Evolutionary conservation across 2,329 filamentous ascomycete species (phyloP).

Genomic region (Aspergillus glaucus): DNA sequence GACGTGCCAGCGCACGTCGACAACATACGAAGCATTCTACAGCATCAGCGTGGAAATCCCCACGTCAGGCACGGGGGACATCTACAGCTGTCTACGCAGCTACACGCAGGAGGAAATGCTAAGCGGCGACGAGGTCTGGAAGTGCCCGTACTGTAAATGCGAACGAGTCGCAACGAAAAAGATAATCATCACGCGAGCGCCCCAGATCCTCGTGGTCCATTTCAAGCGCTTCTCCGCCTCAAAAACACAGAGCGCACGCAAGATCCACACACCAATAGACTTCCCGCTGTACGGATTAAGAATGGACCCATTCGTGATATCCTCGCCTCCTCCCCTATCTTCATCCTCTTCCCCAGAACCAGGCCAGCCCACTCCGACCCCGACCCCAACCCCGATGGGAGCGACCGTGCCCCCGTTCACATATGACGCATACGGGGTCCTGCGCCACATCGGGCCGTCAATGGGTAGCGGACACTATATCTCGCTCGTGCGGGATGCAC

Average conservation of each 20-base stretch:
- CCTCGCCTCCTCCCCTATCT: constrained; percentile 33
- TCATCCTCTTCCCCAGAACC: constrained; percentile 48
- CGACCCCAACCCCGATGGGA: constrained; percentile 3
- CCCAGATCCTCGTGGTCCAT: constrained; percentile 70
- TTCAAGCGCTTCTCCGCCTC: constrained; percentile 64
- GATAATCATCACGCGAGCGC: constrained; percentile 69
- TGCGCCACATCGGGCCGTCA: constrained; percentile 65
- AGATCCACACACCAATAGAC: constrained; percentile 64
- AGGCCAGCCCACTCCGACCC: constrained; percentile 44
- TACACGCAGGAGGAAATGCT: constrained; percentile 64
- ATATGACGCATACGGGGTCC: constrained; percentile 83
- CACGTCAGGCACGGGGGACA: constrained; percentile 51
- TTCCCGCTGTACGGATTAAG: constrained; percentile 70
- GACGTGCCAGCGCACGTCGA: constrained; percentile 57
- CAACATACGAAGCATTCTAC: constrained; percentile 65
- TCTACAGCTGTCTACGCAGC: constrained; percentile 63
- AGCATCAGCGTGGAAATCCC: constrained; percentile 66
- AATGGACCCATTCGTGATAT: constrained; percentile 55
- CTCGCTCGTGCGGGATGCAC: constrained; percentile 58
- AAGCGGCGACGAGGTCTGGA: constrained; percentile 61
- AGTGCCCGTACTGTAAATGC: constrained; percentile 68
- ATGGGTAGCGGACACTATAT: constrained; percentile 75
- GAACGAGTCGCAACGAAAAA: constrained; percentile 62
- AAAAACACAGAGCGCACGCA: constrained; percentile 52
- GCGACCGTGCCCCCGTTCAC: constrained; percentile 52